phyloP scores from a whole-genome alignment of 169 alveolate genomes.

The Plasmodium reichenowi region DNA sequence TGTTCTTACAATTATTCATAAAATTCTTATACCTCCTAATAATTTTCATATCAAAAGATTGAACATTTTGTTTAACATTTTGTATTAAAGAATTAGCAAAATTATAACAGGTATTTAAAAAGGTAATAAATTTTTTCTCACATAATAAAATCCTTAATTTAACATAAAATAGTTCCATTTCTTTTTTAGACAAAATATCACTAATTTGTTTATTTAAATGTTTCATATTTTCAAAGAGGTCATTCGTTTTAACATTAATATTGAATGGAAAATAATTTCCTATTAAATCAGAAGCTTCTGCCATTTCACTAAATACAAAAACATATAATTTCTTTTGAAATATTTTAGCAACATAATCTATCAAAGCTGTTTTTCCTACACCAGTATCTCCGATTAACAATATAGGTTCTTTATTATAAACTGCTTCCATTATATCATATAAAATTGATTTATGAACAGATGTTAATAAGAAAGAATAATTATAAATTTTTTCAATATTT shows the following conservation, averaged over 20 bases:
- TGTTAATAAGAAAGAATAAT: conserved; percentile 71
- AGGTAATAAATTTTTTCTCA: conserved; percentile 66
- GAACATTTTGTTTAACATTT: conserved; percentile 24
- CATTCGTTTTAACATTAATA: conserved; percentile 67
- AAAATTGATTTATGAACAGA: conserved; percentile 88
- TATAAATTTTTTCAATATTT: conserved; percentile 15
- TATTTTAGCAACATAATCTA: conserved; percentile 92
- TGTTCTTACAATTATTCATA: conserved; percentile 19
- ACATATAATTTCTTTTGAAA: conserved; percentile 92
- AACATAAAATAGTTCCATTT: conserved; percentile 25
- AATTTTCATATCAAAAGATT: conserved; percentile 44
- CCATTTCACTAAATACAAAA: conserved; percentile 93
- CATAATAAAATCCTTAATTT: conserved; percentile 45
- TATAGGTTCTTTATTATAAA: conserved; percentile 94
- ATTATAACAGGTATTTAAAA: conserved; percentile 61
- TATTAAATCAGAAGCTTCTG: conserved; percentile 93
- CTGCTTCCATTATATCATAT: conserved; percentile 87
- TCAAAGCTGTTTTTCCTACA: conserved; percentile 97
- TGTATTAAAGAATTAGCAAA: conserved; percentile 15
- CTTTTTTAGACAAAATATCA: conserved; percentile 13
- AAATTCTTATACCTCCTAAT: conserved; percentile 19
- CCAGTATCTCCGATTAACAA: conserved; percentile 99
- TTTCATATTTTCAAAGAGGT: conserved; percentile 31
- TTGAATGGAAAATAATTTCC: conserved; percentile 90
- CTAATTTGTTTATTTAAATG: conserved; percentile 15